Conservation (phyloP, 2,329 filamentous ascomycete genomes). For the Fusarium globosum region DNA sequence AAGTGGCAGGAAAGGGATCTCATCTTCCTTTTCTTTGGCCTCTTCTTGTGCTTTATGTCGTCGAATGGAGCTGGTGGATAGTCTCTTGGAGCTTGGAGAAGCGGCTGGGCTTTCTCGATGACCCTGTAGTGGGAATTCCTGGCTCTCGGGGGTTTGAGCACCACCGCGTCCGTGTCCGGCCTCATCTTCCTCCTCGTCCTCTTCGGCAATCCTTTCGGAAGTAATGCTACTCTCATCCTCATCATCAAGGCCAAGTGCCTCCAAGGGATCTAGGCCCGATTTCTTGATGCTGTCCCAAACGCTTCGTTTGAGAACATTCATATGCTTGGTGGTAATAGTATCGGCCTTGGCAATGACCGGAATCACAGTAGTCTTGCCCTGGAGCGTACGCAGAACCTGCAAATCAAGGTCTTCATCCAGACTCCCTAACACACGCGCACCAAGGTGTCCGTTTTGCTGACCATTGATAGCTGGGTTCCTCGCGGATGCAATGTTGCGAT, state of each 20-base stretch:
- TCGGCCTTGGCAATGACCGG: conserved; percentile 97
- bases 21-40: conserved; percentile 62
- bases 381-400: conserved; percentile 86
- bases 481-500: conserved; percentile 79
- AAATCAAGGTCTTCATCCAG: conserved; percentile 91
- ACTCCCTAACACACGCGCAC: conserved; percentile 67
- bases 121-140: conserved; percentile 56
- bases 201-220: conserved; percentile 65
- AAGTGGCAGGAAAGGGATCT: conserved; percentile 81
- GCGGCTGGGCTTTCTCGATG: conserved; percentile 46
- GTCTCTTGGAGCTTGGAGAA: conserved; percentile 57
- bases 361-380: conserved; percentile 94
- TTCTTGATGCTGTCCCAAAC: conserved; percentile 90
- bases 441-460: conserved; percentile 58
- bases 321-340: conserved; percentile 94
- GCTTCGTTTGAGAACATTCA: conserved; percentile 89
- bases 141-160: conserved; percentile 43
- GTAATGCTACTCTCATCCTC: conserved; percentile 72
- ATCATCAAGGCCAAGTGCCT: conserved; percentile 85
- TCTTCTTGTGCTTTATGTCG: conserved; percentile 60
- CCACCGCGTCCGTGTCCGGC: conserved; percentile 29
- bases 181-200: conserved; percentile 51
- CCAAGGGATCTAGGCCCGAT: conserved; percentile 87
- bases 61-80: conserved; percentile 59
- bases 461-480: conserved; percentile 66